Conservation (phyloP, 306 rosid species). For the Begonia masoniana region DNA sequence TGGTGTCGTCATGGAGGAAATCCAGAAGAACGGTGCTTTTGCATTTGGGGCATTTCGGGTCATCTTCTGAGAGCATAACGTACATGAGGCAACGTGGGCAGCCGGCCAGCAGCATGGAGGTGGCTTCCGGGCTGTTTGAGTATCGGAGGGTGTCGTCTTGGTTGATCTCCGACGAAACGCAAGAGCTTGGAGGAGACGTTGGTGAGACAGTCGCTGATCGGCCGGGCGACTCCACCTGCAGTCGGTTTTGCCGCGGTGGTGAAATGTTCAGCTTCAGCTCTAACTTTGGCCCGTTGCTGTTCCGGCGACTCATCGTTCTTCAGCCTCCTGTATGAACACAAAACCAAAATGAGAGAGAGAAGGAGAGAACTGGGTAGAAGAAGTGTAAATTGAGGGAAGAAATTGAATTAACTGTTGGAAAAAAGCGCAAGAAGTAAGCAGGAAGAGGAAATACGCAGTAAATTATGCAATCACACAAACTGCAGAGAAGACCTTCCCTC, state of each 20-base stretch:
- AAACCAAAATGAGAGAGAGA: no score
- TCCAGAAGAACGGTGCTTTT: constrained; percentile 85
- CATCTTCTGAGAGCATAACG: constrained; percentile 68
- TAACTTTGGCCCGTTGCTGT: constrained; percentile 58
- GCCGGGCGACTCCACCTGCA: constrained; percentile 31
- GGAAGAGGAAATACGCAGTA: constrained; percentile 70
- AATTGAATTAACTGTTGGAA: constrained; percentile 67
- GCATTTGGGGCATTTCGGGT: constrained; percentile 89
- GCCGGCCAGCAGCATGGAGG: constrained; percentile 72
- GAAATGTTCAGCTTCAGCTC: constrained; percentile 80
- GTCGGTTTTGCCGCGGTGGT: constrained; percentile 49
- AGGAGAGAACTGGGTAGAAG: constrained; percentile 62
- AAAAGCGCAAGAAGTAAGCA: constrained; percentile 57
- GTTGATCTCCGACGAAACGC: constrained; percentile 63
- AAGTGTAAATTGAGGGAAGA: constrained; percentile 71
- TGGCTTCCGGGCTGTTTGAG: constrained; percentile 57
- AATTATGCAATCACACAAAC: constrained; percentile 54
- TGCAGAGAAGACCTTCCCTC: constrained; percentile 40
- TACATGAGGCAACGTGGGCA: constrained; percentile 91
- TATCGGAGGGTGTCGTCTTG: constrained; percentile 31
- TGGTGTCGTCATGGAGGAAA: constrained; percentile 42
- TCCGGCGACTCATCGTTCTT: constrained; percentile 51
- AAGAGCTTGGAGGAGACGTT: constrained; percentile 68
- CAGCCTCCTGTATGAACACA: constrained; percentile 7
- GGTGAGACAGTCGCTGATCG: constrained; percentile 53